These are phyloP conservation scores for Saccharomyces uvarum DNA, from an alignment of 1,139 yeast genomes.

Conservation along the genomic window DNA sequence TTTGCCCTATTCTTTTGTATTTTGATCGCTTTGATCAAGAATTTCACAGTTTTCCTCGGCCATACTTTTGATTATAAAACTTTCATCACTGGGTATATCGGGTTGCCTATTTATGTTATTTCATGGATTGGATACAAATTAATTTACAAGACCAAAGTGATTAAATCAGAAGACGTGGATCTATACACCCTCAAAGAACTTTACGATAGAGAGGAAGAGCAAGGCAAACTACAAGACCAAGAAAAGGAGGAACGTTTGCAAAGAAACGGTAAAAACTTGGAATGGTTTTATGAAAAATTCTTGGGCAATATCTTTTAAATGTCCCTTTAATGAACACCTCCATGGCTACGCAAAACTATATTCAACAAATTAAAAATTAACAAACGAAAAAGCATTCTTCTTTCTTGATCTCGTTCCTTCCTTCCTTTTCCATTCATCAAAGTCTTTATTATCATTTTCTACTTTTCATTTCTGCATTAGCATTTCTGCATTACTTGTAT, in stretches of 20 bases:
- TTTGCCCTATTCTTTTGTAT: slow-evolving; percentile 49
- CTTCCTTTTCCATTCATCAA: not conserved
- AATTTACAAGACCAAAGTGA: slow-evolving; percentile 43
- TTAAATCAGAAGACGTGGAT: slow-evolving; percentile 54
- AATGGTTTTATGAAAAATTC: slow-evolving; percentile 51
- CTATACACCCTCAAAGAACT: slow-evolving; percentile 55
- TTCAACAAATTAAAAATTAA: not conserved
- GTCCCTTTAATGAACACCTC: not conserved
- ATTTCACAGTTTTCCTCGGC: slow-evolving; percentile 61
- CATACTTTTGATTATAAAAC: slow-evolving; percentile 47
- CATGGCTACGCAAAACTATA: not conserved
- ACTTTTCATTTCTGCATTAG: not conserved
- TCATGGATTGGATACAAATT: slow-evolving; percentile 55
- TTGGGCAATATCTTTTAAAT: slow-evolving; percentile 47
- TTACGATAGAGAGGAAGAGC: slow-evolving; percentile 61
- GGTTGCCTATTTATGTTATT: slow-evolving; percentile 57
- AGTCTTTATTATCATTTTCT: not conserved
- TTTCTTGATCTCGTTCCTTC: not conserved
- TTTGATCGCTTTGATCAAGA: slow-evolving; percentile 58
- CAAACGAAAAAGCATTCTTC: not conserved
- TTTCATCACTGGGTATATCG: slow-evolving; percentile 73
- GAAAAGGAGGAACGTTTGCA: slow-evolving; percentile 41
- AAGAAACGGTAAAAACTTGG: slow-evolving; percentile 30
- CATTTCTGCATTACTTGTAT: not conserved
- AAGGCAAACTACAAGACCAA: slow-evolving; percentile 38